phyloP scores from a whole-genome alignment of 1,139 yeast genomes.

The Yamadazyma dendronema region DNA sequence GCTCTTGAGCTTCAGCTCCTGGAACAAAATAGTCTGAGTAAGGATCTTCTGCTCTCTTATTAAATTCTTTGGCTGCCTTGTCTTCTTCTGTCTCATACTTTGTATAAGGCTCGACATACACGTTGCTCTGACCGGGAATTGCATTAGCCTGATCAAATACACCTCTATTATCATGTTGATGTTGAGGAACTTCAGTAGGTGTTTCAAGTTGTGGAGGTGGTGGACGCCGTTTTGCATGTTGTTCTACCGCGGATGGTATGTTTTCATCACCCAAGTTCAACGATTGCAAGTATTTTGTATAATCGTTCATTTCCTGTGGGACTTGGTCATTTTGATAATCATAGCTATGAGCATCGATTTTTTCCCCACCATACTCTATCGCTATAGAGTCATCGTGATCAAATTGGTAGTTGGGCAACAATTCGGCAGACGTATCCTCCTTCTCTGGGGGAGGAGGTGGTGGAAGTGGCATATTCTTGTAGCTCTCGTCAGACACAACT shows the following conservation, averaged over 20 bases:
- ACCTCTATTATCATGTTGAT: neutral
- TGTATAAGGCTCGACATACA: conserved; percentile 29
- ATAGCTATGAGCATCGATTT: conserved; percentile 3
- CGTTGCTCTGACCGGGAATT: conserved; percentile 1
- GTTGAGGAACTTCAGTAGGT: neutral
- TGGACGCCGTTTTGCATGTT: conserved; percentile 11
- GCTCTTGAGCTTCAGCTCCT: conserved; percentile 8
- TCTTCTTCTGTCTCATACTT: conserved; percentile 24
- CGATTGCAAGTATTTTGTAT: conserved; percentile 14
- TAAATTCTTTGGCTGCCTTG: conserved; percentile 14
- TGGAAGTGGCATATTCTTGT: conserved; percentile 30
- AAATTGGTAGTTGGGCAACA: conserved; percentile 22
- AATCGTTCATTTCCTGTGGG: conserved; percentile 11
- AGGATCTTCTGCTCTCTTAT: conserved; percentile 24
- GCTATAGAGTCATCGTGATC: conserved; percentile 12
- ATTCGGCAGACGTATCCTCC: conserved; percentile 9
- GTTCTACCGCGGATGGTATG: conserved; percentile 1
- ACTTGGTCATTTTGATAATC: conserved; percentile 5
- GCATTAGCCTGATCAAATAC: conserved; percentile 3
- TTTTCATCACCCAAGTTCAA: conserved; percentile 14
- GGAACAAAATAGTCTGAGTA: conserved; percentile 17
- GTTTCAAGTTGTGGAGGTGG: conserved; percentile 16
- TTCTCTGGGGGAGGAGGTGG: conserved; percentile 31
- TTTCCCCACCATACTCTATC: conserved; percentile 11
- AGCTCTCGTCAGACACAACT: conserved; percentile 18